phyloP scores from a whole-genome alignment of 2,329 filamentous ascomycete genomes.

The Diplodia sapinea region DNA sequence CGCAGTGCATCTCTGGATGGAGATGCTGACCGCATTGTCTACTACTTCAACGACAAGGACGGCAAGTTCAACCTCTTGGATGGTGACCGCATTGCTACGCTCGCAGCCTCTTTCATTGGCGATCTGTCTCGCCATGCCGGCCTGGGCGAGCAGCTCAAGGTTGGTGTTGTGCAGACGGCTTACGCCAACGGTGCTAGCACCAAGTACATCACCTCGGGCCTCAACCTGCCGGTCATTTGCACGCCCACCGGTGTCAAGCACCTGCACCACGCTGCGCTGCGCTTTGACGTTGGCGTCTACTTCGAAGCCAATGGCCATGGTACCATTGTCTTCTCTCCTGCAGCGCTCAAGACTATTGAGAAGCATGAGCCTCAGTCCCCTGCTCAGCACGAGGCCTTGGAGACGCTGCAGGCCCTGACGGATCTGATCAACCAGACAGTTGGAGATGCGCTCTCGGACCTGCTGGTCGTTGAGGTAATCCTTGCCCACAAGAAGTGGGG shows the following conservation, averaged over 20 bases:
- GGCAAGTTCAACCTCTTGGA: conserved; percentile 90
- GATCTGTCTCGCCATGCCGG: conserved; percentile 83
- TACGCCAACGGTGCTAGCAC: conserved; percentile 97
- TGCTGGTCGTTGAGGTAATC: conserved; percentile 94
- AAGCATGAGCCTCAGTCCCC: conserved; percentile 85
- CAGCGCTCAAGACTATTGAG: conserved; percentile 78
- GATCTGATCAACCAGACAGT: conserved; percentile 98
- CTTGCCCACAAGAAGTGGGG: conserved; percentile 94
- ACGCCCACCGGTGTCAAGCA: conserved; percentile 97
- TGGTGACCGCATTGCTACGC: conserved; percentile 93
- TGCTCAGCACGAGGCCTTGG: conserved; percentile 86
- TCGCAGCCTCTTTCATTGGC: conserved; percentile 90
- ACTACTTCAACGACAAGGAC: conserved; percentile 87
- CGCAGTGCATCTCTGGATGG: conserved; percentile 92
- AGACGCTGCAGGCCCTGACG: conserved; percentile 79
- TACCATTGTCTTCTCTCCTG: conserved; percentile 90
- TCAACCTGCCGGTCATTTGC: conserved; percentile 88
- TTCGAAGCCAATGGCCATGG: conserved; percentile 99
- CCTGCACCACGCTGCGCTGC: conserved; percentile 92
- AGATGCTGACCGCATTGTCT: conserved; percentile 93
- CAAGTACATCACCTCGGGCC: conserved; percentile 84
- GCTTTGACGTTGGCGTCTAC: conserved; percentile 95
- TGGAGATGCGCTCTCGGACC: conserved; percentile 92
- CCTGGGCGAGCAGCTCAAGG: conserved; percentile 78
- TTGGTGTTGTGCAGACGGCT: conserved; percentile 95